Evolutionary conservation across 352 stramenopile species (phyloP), one percentile per base, ranked within the genome.

Genomic region (Globisporangium mamillatum): DNA sequence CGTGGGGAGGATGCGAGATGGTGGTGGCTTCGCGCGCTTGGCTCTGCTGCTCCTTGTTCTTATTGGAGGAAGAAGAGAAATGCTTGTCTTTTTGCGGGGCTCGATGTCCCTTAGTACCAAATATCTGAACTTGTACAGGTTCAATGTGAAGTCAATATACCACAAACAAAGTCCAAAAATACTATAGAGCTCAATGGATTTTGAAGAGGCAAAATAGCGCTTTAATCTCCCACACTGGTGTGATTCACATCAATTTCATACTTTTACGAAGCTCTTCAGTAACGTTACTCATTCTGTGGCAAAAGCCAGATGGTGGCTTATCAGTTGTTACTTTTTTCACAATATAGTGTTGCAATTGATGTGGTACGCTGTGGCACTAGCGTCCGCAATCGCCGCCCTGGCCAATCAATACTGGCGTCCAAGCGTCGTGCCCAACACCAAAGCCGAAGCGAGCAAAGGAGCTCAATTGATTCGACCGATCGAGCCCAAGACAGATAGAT

Each of bases 391-490:
- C n/a, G 60, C 46, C 7, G 60, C 44, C 52, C 44, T 66, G 46
- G 48, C 64, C 64, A 69, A 57, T 69, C 64, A 69, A 65, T 61
- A 66, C 34, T 53, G 52, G 18, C 38, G 18, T 48, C 56, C 63
- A 62, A 68, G 34, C 63, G 53, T 61, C 63, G 56, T 62, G 56
- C 56, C 32, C 6, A 25, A 56, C 2, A 4, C 56, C 20, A 62
- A 32, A 32, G 44, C 18, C 44, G 27, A 60, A 32, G 25, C 5
- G 27, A 32, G 54, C 54, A 22, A 38, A 29, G 22, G 54, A 62
- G 29, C 29, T 29, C 56, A 62, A 60, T 46, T 0, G 29, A 60
- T n/a, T 20, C 3, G 24, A 62, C 8, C 27, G 41, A 22, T 52
- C 18, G 44, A 20, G 4, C 16, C 5, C 20, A 18, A 46, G 4